Base-by-base conservation (phyloP, 345 rosid species). In the Brassica juncea region DNA sequence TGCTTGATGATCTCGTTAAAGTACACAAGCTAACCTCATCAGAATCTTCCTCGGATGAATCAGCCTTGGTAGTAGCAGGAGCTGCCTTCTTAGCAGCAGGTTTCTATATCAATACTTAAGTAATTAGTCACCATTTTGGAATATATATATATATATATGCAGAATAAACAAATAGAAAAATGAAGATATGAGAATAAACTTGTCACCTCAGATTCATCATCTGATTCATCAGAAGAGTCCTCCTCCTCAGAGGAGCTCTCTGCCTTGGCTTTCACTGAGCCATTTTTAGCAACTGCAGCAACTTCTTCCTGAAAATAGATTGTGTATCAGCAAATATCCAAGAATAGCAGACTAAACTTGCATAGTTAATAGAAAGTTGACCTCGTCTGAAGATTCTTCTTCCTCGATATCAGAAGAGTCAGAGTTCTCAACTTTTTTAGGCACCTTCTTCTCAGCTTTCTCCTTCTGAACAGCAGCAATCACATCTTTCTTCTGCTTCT, bases 381-480 rank as follows among this genome's bases (percentile, higher is more conserved):
- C 82, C 66, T 82, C 84, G 0, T 81, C 82, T 6, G 87, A 88
- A 28, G 92, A 86, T 3, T 87, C 92, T 4, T 90, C 95, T 62
- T 90, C 94, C 77, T 92, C 94, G 0, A 94, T 90, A 8, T 86
- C 89, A 1, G 92, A 88, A 15, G 87, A 84, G 10, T 83, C 89
- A 64, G 83, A 81, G 30, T 85, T 81, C 55, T 87, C 94, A 28
- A 65, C 79, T 80, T 86, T 88, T 81, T 85, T 84, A 30, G 70
- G 86, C 1, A 81, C 69, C 88, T 91, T 89, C 3, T 72, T 81
- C 80, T 68, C 86, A 69, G 76, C 74, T 58, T 89, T 90, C 55
- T 64, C 84, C 83, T 87, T 87, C 63, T 74, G 28, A n/a, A 84
- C 82, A 79, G 89, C 87, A 63, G 85, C 87, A 12, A 78, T 83